Evolutionary conservation across 495 filamentous ascomycete genomes (phyloP).

Genomic region (Friedmanniomyces simplex): DNA sequence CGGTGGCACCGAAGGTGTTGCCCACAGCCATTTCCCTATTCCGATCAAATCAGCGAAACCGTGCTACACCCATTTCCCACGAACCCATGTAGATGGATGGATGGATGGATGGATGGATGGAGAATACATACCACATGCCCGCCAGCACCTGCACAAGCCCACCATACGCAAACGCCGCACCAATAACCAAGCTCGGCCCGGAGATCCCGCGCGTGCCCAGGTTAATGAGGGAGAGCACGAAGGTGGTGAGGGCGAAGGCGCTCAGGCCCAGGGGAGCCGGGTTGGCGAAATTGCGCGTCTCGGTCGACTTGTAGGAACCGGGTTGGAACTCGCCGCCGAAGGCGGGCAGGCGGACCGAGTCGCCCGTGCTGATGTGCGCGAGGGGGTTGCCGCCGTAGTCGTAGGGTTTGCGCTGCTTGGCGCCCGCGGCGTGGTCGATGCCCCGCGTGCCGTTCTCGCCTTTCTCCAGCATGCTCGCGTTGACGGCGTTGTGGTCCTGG

Average conservation of each 20-base stretch:
- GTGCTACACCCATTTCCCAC: no score
- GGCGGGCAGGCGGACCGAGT: constrained; percentile 53
- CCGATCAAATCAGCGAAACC: no score
- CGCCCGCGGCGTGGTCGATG: constrained; percentile 16
- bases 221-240: constrained; percentile 83
- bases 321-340: constrained; percentile 97
- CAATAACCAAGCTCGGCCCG: constrained; percentile 34
- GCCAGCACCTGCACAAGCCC: constrained; percentile 86
- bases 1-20: constrained; percentile 94
- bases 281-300: constrained; percentile 54
- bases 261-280: constrained; percentile 57
- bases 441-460: constrained; percentile 16
- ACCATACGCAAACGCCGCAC: constrained; percentile 36
- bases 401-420: constrained; percentile 25
- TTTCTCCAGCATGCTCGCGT: constrained; percentile 11
- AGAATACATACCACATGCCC: constrained; percentile 94
- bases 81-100: no score
- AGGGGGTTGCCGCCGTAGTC: constrained; percentile 59
- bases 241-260: constrained; percentile 93
- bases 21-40: constrained; percentile 99
- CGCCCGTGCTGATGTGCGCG: constrained; percentile 53
- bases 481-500: constrained; percentile 15
- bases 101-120: no score
- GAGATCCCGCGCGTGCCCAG: constrained; percentile 49
- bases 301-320: constrained; percentile 70